Conservation (phyloP, 306 rosid species). For the Urtica urens region DNA sequence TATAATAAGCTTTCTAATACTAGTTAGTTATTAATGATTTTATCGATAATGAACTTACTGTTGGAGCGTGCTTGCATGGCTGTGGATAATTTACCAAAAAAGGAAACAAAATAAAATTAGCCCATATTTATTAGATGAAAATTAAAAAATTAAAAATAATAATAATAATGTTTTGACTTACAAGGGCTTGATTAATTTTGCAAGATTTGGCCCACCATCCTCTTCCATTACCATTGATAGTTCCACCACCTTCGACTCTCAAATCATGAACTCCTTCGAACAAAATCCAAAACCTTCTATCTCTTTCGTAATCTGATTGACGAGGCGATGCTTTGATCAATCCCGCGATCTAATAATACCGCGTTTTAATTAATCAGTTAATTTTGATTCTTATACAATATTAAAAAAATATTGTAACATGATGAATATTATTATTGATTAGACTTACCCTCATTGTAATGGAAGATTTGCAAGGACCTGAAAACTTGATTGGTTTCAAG, state of each 20-base stretch:
- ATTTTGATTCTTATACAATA: too few relatives aligned
- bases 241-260: constrained; percentile 56
- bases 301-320: constrained; percentile 30
- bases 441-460: constrained; percentile 38
- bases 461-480: constrained; percentile 61
- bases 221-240: constrained; percentile 65
- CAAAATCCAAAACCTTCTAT: constrained; percentile 36
- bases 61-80: constrained; percentile 68
- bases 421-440: too few relatives aligned
- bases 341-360: constrained; percentile 39
- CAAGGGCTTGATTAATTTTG: constrained; percentile 44
- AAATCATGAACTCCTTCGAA: constrained; percentile 31
- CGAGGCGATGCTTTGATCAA: constrained; percentile 53
- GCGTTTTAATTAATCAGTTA: too few relatives aligned
- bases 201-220: constrained; percentile 79
- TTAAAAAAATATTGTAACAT: too few relatives aligned
- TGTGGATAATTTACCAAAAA: constrained; percentile 20
- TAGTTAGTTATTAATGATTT: background rate
- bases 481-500: constrained; percentile 50
- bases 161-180: constrained; percentile 14
- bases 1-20: background rate
- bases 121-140: background rate
- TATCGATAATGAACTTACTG: constrained; percentile 35
- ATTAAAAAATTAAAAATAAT: background rate
- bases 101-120: background rate